A percentile compares a stretch with the other conserved stretches of the same genome.
These are phyloP conservation scores for Globisporangium sylvaticum DNA, from an alignment of 352 stramenopile genomes.

Conservation along the genomic window DNA sequence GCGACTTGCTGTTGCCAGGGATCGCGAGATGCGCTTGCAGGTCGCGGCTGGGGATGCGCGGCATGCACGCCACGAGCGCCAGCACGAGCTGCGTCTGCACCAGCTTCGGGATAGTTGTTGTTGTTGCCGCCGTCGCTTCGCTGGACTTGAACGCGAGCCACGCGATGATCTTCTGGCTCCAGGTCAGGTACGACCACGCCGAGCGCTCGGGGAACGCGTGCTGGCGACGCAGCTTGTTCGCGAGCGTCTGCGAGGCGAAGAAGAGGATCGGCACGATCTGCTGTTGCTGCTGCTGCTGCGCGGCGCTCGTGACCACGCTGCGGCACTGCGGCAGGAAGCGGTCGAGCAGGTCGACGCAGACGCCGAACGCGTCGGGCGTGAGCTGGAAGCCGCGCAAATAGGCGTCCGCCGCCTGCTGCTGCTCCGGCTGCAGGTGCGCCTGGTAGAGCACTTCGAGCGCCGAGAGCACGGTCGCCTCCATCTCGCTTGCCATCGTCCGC, in stretches of 20 bases:
- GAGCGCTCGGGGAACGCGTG: conserved; percentile 28
- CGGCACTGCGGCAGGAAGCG: conserved; percentile 34
- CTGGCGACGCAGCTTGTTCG: conserved; percentile 73
- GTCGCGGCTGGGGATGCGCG: conserved; percentile 38
- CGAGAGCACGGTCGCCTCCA: conserved; percentile 33
- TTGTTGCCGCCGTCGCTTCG: not conserved
- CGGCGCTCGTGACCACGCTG: not conserved
- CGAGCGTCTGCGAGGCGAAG: conserved; percentile 79
- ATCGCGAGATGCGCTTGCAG: conserved; percentile 21
- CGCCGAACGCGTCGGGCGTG: conserved; percentile 64
- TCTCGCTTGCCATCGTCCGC: conserved; percentile 5
- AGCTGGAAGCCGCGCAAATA: conserved; percentile 81
- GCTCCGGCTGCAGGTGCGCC: conserved; percentile 44
- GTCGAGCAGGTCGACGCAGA: conserved; percentile 64
- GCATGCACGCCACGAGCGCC: conserved; percentile 58
- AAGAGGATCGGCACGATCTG: conserved; percentile 53
- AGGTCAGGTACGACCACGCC: conserved; percentile 27
- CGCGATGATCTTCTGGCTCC: conserved; percentile 46
- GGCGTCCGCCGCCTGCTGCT: conserved; percentile 61
- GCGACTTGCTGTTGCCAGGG: conserved; percentile 12
- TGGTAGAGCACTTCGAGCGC: conserved; percentile 65
- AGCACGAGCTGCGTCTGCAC: conserved; percentile 73
- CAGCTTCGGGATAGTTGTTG: conserved; percentile 40
- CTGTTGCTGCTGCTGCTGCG: conserved; percentile 15
- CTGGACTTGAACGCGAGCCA: conserved; percentile 41